phyloP scores from a whole-genome alignment of 2,329 filamentous ascomycete species.

The Lasiodiplodia theobromae region DNA sequence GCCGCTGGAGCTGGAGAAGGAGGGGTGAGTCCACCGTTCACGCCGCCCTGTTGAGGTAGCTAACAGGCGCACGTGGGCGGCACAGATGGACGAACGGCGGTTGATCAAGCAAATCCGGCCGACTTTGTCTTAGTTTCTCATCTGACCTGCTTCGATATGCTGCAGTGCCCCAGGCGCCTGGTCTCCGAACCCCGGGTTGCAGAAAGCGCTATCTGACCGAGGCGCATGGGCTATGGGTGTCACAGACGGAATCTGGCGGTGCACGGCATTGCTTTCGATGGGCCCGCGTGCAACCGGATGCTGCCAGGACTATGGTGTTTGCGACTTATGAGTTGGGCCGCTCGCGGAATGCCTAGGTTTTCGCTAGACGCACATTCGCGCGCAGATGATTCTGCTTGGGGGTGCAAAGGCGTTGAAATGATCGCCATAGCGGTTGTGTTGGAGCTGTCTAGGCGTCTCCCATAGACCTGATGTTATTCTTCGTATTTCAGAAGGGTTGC shows the following conservation, averaged over 20 bases:
- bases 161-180: slow-evolving; percentile 4
- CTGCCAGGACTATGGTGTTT: not conserved
- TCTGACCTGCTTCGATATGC: slow-evolving; percentile 23
- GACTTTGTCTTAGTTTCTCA: slow-evolving; percentile 17
- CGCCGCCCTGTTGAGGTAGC: not conserved
- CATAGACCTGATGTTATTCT: no score
- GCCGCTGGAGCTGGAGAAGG: slow-evolving; percentile 33
- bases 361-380: not conserved
- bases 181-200: slow-evolving; percentile 7
- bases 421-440: no score
- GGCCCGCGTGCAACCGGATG: not conserved
- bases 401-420: not conserved
- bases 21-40: slow-evolving; percentile 33
- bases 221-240: slow-evolving; percentile 19
- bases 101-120: slow-evolving; percentile 16
- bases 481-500: no score
- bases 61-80: slow-evolving; percentile 29
- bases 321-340: not conserved
- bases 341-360: not conserved
- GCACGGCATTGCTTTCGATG: slow-evolving; percentile 10
- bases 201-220: slow-evolving; percentile 14
- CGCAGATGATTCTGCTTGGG: not conserved
- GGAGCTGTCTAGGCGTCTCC: no score
- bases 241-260: slow-evolving; percentile 4
- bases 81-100: slow-evolving; percentile 28